Percentiles rank a stretch among this genome's conserved stretches.
Conservation (phyloP, 106 monocot genomes). For the Platanthera zijinensis region DNA sequence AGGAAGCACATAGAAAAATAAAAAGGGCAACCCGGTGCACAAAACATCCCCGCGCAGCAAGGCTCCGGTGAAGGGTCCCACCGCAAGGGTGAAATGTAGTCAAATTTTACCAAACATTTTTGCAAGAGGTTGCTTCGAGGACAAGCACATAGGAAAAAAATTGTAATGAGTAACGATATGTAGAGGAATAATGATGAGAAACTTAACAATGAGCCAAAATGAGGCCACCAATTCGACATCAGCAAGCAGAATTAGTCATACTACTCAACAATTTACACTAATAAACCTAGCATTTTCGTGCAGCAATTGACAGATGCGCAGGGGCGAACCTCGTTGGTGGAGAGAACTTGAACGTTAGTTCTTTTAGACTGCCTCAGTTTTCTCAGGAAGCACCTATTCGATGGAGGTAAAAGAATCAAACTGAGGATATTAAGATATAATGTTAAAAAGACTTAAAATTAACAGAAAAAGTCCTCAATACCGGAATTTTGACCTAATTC, state of each 20-base stretch:
- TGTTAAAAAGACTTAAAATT: background rate
- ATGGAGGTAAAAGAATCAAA: background rate
- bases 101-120: too few species aligned
- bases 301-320: background rate
- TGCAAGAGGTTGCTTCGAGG: too few species aligned
- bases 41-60: too few species aligned
- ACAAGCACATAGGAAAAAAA: too few species aligned
- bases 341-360: slow-evolving; percentile 21
- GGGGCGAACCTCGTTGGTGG: slow-evolving; percentile 12
- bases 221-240: background rate
- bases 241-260: background rate
- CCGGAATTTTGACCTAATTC: slow-evolving; percentile 86
- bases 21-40: too few species aligned
- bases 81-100: too few species aligned
- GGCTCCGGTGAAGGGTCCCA: too few species aligned
- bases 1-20: too few species aligned
- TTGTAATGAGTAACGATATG: too few species aligned
- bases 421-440: background rate
- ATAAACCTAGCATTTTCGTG: background rate
- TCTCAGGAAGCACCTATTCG: slow-evolving; percentile 43
- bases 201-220: background rate
- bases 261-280: background rate
- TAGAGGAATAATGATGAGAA: background rate
- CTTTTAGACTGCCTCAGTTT: slow-evolving; percentile 49
- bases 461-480: background rate